Evolutionary conservation across 2,329 filamentous ascomycete genomes (phyloP), one percentile per base, ranked within the genome.

Genomic region (Neonectria punicea): DNA sequence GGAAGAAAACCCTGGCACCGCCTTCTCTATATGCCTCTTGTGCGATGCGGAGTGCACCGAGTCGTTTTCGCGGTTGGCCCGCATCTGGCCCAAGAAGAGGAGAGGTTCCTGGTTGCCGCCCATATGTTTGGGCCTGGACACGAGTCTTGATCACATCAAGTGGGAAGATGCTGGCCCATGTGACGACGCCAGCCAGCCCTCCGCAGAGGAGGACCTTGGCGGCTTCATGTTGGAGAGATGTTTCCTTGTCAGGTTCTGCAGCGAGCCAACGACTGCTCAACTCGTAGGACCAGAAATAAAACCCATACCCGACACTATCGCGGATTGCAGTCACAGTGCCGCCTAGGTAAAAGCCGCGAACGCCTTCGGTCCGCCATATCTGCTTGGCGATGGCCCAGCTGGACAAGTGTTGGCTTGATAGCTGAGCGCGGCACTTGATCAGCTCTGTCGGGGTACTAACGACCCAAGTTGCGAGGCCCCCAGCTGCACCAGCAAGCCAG

Each of bases 231-330:
- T 79, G 72, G 49, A 76, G 61, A 0, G 74, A 74, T 2, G 71
- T 63, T 22, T 71, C 69, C 14, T 71, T 58, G 11, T 63, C 64
- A 16, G 62, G 44, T 9, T 63, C 64, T 7, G 69, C 56, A 4
- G 80, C 80, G 18, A 82, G 81, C 78, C 89, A 83, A 58, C 83
- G 81, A 39, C 91, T 93, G 68, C 85, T 88, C 63, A 94, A 82
- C 79, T 97, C 92, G 75, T 98, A 98, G 1, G 92, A 91, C 92
- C 92, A 97, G 78, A 98, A 98, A 76, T 98, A 98, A 79, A 98
- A 98, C 0, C 94, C 95, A 80, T 98, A 98, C n/a, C 95, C 95
- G 60, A 98, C 87, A 63, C 91, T 91, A 79, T 98, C 95, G 54
- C 95, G 86, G 44, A 95, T 76, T 58, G 91, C 93, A 1, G 95